These are phyloP conservation scores for Cryomyces antarcticus DNA, from an alignment of 495 filamentous ascomycete genomes.

Conservation along the genomic window DNA sequence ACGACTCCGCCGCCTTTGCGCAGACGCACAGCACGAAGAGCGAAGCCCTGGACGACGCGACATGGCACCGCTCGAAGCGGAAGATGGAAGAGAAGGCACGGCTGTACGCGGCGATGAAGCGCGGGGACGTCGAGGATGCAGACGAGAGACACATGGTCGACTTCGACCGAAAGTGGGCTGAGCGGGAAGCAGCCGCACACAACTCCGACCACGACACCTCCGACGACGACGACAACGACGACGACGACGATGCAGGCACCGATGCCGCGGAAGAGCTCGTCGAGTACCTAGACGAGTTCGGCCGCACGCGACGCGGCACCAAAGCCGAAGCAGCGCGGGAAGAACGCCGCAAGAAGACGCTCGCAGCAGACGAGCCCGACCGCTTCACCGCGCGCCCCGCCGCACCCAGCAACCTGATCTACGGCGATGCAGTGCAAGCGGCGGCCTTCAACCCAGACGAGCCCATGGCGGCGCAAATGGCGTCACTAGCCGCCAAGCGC, in stretches of 20 bases:
- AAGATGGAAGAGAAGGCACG: slow-evolving; percentile 76
- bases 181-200: slow-evolving; percentile 26
- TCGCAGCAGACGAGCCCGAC: slow-evolving; percentile 26
- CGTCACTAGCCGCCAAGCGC: slow-evolving; percentile 45
- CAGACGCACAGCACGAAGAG: slow-evolving; percentile 23
- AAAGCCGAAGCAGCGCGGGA: slow-evolving; percentile 37
- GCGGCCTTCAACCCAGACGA: slow-evolving; percentile 59
- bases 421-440: slow-evolving; percentile 62
- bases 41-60: slow-evolving; percentile 20
- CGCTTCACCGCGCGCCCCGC: slow-evolving; percentile 35
- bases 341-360: slow-evolving; percentile 22
- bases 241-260: slow-evolving; percentile 21
- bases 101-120: slow-evolving; percentile 67
- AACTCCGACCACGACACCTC: slow-evolving; percentile 8
- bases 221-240: slow-evolving; percentile 20
- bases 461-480: slow-evolving; percentile 40
- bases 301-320: slow-evolving; percentile 50
- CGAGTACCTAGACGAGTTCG: slow-evolving; percentile 81
- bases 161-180: slow-evolving; percentile 89
- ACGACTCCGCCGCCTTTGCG: slow-evolving; percentile 8
- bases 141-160: slow-evolving; percentile 51
- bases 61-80: slow-evolving; percentile 43
- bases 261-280: slow-evolving; percentile 38
- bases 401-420: slow-evolving; percentile 52
- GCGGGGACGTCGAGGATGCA: slow-evolving; percentile 38